Conservation (phyloP, 2,329 filamentous ascomycete species). For the Harringtonia lauricola region DNA sequence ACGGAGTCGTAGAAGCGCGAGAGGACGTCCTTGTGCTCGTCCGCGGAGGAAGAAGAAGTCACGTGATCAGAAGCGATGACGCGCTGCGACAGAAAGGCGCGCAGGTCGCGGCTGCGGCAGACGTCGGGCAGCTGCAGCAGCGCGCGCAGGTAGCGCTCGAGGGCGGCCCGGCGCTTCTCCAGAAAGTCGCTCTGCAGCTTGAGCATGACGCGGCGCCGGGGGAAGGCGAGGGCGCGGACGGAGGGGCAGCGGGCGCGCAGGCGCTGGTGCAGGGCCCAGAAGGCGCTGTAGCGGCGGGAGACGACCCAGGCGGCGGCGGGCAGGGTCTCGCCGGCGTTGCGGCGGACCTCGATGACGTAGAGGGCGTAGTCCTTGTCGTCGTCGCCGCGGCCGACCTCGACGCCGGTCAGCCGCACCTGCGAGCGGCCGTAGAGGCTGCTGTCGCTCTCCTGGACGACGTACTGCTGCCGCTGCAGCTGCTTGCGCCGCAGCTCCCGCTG, state of each 20-base stretch:
- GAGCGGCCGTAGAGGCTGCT: slow-evolving; percentile 93
- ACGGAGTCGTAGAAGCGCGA: slow-evolving; percentile 93
- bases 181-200: slow-evolving; percentile 95
- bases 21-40: slow-evolving; percentile 74
- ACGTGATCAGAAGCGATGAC: slow-evolving; percentile 36
- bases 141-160: slow-evolving; percentile 77
- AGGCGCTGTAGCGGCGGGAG: slow-evolving; percentile 90
- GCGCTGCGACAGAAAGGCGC: slow-evolving; percentile 85
- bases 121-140: slow-evolving; percentile 83
- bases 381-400: slow-evolving; percentile 65
- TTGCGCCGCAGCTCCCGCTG: slow-evolving; percentile 88
- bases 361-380: slow-evolving; percentile 68
- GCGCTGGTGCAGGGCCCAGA: slow-evolving; percentile 87
- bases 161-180: slow-evolving; percentile 70
- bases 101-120: slow-evolving; percentile 83
- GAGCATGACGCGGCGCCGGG: slow-evolving; percentile 83
- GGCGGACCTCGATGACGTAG: slow-evolving; percentile 84
- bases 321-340: slow-evolving; percentile 90
- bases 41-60: slow-evolving; percentile 43
- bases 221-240: slow-evolving; percentile 84
- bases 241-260: slow-evolving; percentile 77
- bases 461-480: slow-evolving; percentile 92
- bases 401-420: slow-evolving; percentile 79
- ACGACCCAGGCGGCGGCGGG: slow-evolving; percentile 91
- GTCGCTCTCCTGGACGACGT: slow-evolving; percentile 94